Evolutionary conservation across 768 basidiomycete genomes (phyloP).

Genomic region (Rhodosporidiobolus sp.): DNA sequence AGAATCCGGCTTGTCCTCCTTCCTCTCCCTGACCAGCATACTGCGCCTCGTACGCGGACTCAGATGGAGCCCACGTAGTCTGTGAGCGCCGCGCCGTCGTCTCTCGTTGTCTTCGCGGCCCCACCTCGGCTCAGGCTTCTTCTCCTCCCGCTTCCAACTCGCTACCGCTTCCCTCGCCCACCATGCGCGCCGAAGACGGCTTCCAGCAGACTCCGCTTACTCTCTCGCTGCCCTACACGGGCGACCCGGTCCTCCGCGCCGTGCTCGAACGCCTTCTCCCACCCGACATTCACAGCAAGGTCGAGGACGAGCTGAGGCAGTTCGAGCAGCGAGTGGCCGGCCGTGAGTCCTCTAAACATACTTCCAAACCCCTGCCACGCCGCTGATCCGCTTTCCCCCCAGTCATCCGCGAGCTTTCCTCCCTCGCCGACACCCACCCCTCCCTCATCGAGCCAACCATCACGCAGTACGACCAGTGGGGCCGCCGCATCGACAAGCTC

Average conservation of each 20-base stretch:
- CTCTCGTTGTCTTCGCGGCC: neutral
- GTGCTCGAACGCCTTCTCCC: constrained; percentile 63
- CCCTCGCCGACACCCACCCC: neutral
- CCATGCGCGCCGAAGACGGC: constrained; percentile 65
- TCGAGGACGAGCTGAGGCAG: constrained; percentile 55
- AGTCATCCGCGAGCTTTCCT: neutral
- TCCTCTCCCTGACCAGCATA: neutral
- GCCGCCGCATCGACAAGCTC: constrained; percentile 62
- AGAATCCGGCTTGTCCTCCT: too few species aligned
- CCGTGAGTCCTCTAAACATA: constrained; percentile 50
- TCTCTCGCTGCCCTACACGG: constrained; percentile 6
- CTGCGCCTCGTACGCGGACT: too few species aligned
- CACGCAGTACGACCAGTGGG: constrained; percentile 73
- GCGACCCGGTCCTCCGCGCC: constrained; percentile 63
- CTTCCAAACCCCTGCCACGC: accelerated
- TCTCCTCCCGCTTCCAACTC: neutral
- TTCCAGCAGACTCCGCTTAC: constrained; percentile 53
- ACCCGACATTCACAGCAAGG: constrained; percentile 47
- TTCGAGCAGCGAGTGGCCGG: constrained; percentile 52
- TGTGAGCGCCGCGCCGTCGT: too few species aligned
- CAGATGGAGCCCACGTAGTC: too few species aligned
- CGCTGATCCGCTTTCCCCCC: neutral
- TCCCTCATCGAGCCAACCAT: constrained; percentile 52
- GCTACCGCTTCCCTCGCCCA: neutral
- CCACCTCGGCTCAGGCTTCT: neutral